Evolutionary conservation across 2,329 filamentous ascomycete genomes (phyloP).

Genomic region (Pestalotiopsis sp.): DNA sequence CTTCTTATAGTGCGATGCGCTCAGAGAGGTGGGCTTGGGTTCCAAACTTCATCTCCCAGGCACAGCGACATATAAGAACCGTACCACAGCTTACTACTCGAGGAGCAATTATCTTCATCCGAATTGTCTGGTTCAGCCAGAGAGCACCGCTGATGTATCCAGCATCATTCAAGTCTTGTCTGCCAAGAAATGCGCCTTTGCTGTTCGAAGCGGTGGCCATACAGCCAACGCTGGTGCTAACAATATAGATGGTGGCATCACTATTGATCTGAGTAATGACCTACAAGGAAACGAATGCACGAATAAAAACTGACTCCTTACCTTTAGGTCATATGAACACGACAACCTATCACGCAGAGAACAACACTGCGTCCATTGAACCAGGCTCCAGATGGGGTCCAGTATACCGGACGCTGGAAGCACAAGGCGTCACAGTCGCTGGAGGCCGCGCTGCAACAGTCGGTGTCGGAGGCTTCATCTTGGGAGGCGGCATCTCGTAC

Average conservation of each 20-base stretch:
- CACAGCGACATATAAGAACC: neutral
- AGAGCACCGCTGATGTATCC: neutral
- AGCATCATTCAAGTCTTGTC: neutral
- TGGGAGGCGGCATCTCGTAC: slow-evolving; percentile 32
- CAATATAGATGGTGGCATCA: slow-evolving; percentile 43
- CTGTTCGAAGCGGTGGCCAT: slow-evolving; percentile 47
- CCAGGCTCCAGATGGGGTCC: slow-evolving; percentile 23
- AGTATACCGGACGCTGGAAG: slow-evolving; percentile 23
- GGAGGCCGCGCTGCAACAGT: slow-evolving; percentile 22
- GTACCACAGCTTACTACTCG: neutral
- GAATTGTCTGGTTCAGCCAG: neutral
- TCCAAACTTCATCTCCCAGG: neutral
- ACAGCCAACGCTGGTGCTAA: slow-evolving; percentile 40
- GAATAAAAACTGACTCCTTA: no score
- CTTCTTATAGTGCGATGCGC: neutral
- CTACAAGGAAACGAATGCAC: neutral
- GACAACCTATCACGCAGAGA: slow-evolving; percentile 17
- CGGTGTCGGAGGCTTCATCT: slow-evolving; percentile 23
- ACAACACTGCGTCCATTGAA: slow-evolving; percentile 22
- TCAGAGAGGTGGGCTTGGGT: neutral
- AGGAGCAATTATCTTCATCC: neutral
- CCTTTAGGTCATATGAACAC: slow-evolving; percentile 16
- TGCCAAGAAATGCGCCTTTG: slow-evolving; percentile 28
- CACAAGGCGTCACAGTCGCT: slow-evolving; percentile 16
- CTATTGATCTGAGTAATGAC: slow-evolving; percentile 37